These are phyloP conservation scores for Tothia fuscella DNA, from an alignment of 2,329 filamentous ascomycete species.

Conservation along the genomic window DNA sequence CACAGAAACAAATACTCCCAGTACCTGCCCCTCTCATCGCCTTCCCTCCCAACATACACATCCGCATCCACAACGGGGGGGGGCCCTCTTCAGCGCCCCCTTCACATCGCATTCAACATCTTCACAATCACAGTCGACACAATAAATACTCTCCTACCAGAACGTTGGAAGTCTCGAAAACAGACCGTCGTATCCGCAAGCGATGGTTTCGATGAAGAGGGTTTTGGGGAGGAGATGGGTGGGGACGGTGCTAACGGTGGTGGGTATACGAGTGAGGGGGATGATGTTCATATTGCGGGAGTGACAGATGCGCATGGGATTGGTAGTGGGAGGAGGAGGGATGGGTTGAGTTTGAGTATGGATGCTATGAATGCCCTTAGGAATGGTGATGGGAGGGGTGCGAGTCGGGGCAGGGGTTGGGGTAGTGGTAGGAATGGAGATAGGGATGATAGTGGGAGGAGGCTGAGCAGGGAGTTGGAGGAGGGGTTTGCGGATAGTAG, in stretches of 20 bases:
- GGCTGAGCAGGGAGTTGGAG: constrained; percentile 70
- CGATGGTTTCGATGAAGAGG: constrained; percentile 30
- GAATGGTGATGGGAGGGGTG: neutral
- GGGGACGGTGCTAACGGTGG: constrained; percentile 29
- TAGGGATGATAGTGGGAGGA: constrained; percentile 30
- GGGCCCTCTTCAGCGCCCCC: too few species aligned
- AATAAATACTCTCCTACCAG: constrained; percentile 10
- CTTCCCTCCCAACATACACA: too few species aligned
- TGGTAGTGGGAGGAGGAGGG: constrained; percentile 1
- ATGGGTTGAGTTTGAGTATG: constrained; percentile 10
- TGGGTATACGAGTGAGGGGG: constrained; percentile 21
- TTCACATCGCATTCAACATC: constrained; percentile 5
- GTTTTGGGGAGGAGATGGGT: constrained; percentile 36
- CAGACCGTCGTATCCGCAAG: constrained; percentile 7
- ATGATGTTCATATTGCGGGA: neutral
- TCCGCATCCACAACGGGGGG: constrained; percentile 11
- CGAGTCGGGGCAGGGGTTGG: constrained; percentile 41
- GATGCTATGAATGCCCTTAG: constrained; percentile 2
- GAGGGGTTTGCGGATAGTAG: constrained; percentile 64
- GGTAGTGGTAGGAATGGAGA: constrained; percentile 1
- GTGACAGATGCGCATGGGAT: too few species aligned
- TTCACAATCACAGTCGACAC: constrained; percentile 18
- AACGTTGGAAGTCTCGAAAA: constrained; percentile 1
- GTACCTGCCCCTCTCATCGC: too few species aligned
- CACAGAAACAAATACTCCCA: constrained; percentile 33